These are phyloP conservation scores for Pharnaceum exiguum DNA, from an alignment of 148 eudicot species.

Conservation along the genomic window DNA sequence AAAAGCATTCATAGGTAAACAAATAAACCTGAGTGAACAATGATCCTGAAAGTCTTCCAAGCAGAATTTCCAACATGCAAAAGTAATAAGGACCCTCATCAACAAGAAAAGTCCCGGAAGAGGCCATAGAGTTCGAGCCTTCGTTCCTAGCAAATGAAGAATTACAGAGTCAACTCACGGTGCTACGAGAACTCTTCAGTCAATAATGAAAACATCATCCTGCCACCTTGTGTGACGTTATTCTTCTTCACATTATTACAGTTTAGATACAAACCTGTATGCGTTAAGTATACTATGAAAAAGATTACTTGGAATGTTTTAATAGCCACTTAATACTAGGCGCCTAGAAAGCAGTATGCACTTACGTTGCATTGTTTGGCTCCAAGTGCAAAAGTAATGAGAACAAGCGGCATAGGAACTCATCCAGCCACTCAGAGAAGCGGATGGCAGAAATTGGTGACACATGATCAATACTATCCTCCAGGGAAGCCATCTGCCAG, in stretches of 20 bases:
- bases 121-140: conserved; percentile 52
- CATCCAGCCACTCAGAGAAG: conserved; percentile 99
- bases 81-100: conserved; percentile 97
- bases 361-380: conserved; percentile 82
- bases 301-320: no score
- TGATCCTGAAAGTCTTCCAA: conserved; percentile 87
- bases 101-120: conserved; percentile 94
- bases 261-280: no score
- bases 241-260: background rate
- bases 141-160: conserved; percentile 58
- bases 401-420: conserved; percentile 87
- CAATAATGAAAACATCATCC: background rate
- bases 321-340: no score
- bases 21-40: conserved; percentile 76
- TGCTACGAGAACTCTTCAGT: background rate
- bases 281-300: no score
- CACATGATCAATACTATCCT: conserved; percentile 53
- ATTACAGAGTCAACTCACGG: conserved; percentile 5
- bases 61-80: conserved; percentile 89
- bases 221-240: background rate
- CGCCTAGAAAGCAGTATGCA: background rate
- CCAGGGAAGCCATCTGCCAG: conserved; percentile 67
- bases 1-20: conserved; percentile 1
- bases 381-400: conserved; percentile 90
- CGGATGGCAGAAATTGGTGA: conserved; percentile 45